Base-by-base conservation (phyloP, 345 rosid genomes). In the Eucalyptus camaldulensis region DNA sequence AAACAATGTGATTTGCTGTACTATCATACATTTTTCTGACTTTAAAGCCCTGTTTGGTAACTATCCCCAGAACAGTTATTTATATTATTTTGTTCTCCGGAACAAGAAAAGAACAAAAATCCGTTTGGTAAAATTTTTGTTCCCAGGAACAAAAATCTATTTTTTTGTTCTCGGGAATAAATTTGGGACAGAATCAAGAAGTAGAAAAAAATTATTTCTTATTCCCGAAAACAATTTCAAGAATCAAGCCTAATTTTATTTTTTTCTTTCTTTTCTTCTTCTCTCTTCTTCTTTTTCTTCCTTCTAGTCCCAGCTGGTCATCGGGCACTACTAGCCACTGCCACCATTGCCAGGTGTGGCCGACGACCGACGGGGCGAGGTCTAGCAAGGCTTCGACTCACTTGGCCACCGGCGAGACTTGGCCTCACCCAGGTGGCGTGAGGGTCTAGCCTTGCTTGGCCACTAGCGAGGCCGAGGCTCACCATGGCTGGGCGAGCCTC, bases 321-420 rank as follows among this genome's bases (percentile, higher is more conserved):
- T 10, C 0, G 58, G 58, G 25, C 58, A 53, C 58, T 53, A 3
- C 25, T 53, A 2, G 25, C 58, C 25, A 53, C 58, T 0, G 58
- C 58, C 0, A 0, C 10, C 10, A 0, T 21, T 53, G 58, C 24
- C 4, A 0, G 25, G 2, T 53, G 10, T 1, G 58, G 58, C 58
- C 1, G 25, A 21, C 2, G 2, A 53, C 0, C 0, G 1, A 21
- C 0, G 58, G 10, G 58, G 25, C 2, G 10, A 53, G 54, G 25
- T 53, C 10, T 2, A 0, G 58, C 0, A 10, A 0, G 58, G 0
- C 58, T 21, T 2, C 0, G 10, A 22, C 58, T 53, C 21, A 16
- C 8, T 0, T 51, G 21, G 8, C 21, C 54, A 16, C 7, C 2
- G 54, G 54, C 1, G 54, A 51, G 21, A 7, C 0, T 51, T 16